Base-by-base conservation (phyloP, 306 rosid species). In the Prunus mira region DNA sequence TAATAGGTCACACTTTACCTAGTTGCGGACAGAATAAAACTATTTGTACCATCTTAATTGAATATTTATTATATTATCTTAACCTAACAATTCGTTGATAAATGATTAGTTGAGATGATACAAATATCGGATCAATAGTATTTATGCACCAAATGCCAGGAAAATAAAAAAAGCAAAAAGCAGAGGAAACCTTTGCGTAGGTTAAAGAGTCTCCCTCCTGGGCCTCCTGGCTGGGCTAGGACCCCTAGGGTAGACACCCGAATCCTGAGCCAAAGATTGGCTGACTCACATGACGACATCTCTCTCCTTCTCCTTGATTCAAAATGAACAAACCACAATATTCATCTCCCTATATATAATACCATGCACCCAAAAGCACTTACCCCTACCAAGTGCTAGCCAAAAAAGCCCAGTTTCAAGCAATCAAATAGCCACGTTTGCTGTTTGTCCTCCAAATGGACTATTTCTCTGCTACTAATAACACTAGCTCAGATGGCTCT, bases 261-360 rank as follows among this genome's bases (percentile, higher is more conserved):
- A 85, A 87, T 90, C 94, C 89, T 80, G 84, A 86, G 84, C 87
- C 90, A 90, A 88, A 91, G 91, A 91, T 91, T 84, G 85, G 88
- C 89, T 88, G 84, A 89, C 88, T 84, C 88, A 82, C 88, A 76
- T 81, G 89, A 89, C 83, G 82, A 84, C 87, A 80, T 69, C 82
- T 63, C 22, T 30, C 22, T 8, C 24, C 43, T 15, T 15, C 67
- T 65, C 73, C 34, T 58, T 46, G 71, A 17, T 77, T 78, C 82
- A 62, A 64, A 67, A 54, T 69, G 68, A 61, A 75, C 65, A 25
- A n/a, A 52, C 76, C 61, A n/a, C 20, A 13, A 28, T 12, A 27
- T 54, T 22, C 19, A 54, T 32, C 47, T 5, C 63, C 62, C 64
- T 71, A 20, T 76, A 71, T 73, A 77, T 79, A 87, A 63, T 18